These are phyloP conservation scores for Cyclostephanos tholiformis DNA, from an alignment of 108 stramenopile genomes.

Conservation along the genomic window DNA sequence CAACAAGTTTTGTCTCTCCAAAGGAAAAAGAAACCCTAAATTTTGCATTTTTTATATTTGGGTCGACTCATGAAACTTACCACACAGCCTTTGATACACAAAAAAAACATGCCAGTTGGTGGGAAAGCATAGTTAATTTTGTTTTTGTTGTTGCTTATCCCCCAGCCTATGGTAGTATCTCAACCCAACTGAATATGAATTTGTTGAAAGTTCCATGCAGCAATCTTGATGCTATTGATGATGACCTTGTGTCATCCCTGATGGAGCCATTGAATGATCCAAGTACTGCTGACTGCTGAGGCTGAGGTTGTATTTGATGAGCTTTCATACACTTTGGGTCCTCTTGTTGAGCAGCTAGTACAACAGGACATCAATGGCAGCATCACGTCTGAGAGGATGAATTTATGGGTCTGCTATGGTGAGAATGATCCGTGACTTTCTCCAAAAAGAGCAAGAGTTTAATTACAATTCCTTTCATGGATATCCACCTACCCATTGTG, in stretches of 20 bases:
- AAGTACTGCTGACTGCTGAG: too few relatives aligned
- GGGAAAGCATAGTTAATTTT: too few relatives aligned
- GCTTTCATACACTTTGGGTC: constrained; percentile 58
- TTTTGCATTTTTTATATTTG: too few relatives aligned
- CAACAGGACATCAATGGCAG: constrained; percentile 24
- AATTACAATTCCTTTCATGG: constrained; percentile 22
- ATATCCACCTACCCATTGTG: constrained; percentile 18
- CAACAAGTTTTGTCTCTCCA: too few relatives aligned
- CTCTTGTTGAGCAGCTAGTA: constrained; percentile 68
- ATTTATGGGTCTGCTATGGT: constrained; percentile 51
- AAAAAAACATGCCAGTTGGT: too few relatives aligned
- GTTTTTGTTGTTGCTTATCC: too few relatives aligned
- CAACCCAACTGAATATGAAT: too few relatives aligned
- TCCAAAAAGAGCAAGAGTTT: constrained; percentile 43
- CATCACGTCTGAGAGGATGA: constrained; percentile 12
- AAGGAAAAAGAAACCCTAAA: too few relatives aligned
- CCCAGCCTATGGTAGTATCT: too few relatives aligned
- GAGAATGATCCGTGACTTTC: constrained; percentile 66
- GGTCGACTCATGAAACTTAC: too few relatives aligned
- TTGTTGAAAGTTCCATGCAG: constrained; percentile 54
- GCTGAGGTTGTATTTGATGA: constrained; percentile 65
- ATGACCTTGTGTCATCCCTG: constrained; percentile 56
- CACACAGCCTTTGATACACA: too few relatives aligned
- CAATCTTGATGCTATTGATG: constrained; percentile 50
- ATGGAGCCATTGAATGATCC: constrained; percentile 50